Conservation (phyloP, 345 rosid genomes). For the Anacardium occidentale region DNA sequence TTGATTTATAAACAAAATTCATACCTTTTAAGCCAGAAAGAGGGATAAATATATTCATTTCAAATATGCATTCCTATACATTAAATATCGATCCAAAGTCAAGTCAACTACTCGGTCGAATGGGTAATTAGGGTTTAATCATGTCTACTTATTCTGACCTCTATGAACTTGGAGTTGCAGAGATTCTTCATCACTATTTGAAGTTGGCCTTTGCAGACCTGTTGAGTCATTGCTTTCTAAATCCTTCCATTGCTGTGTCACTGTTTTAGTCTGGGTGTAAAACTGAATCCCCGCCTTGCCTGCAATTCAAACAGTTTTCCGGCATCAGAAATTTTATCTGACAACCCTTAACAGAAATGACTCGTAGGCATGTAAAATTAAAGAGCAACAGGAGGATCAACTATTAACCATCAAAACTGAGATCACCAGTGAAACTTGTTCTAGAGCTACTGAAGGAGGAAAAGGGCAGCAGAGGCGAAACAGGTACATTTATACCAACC, state of each 20-base stretch:
- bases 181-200: constrained; percentile 5
- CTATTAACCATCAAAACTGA: constrained; percentile 47
- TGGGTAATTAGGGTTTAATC: background rate
- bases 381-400: background rate
- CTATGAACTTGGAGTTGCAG: constrained; percentile 23
- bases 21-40: too few species aligned
- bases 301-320: constrained; percentile 38
- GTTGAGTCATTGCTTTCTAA: constrained; percentile 15
- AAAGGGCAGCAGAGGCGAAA: constrained; percentile 44
- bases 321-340: constrained; percentile 6
- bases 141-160: background rate
- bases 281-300: constrained; percentile 96
- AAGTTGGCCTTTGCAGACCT: constrained; percentile 23
- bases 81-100: too few species aligned
- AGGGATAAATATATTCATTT: too few species aligned
- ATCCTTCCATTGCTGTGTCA: constrained; percentile 94
- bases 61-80: too few species aligned
- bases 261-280: constrained; percentile 87
- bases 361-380: background rate
- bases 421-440: constrained; percentile 50
- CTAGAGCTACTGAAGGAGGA: constrained; percentile 40
- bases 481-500: constrained; percentile 60
- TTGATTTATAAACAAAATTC: too few species aligned
- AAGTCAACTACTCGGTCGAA: too few species aligned
- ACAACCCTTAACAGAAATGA: background rate